These are phyloP conservation scores for Cajanus cajan DNA, from an alignment of 306 rosid species.

Conservation along the genomic window DNA sequence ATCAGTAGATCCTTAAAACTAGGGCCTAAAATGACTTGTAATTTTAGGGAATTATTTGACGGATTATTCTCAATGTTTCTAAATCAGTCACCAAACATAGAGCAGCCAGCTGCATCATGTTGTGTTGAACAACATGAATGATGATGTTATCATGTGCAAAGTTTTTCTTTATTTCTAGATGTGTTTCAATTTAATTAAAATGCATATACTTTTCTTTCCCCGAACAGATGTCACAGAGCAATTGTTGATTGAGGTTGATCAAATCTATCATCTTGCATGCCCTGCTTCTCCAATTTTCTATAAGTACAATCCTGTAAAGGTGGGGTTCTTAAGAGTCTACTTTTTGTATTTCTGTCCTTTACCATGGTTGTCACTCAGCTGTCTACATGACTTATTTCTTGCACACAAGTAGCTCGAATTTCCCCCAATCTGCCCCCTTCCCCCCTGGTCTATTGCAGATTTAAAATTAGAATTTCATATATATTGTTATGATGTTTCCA, in stretches of 20 bases:
- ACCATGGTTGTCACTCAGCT: not conserved
- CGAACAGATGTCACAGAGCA: constrained; percentile 87
- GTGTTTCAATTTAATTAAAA: not conserved
- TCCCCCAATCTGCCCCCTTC: not conserved
- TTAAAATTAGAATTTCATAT: not conserved
- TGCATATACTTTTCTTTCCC: constrained; percentile 4
- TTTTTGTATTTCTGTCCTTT: not conserved
- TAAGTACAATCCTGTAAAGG: constrained; percentile 96
- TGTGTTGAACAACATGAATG: constrained; percentile 2
- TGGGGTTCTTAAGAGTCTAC: constrained; percentile 12
- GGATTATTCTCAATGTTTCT: not conserved
- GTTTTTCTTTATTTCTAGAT: not conserved
- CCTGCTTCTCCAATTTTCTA: constrained; percentile 97
- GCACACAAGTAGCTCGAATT: not conserved
- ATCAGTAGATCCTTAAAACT: not conserved
- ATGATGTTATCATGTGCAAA: constrained; percentile 1
- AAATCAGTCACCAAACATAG: not conserved
- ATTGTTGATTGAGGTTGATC: constrained; percentile 88
- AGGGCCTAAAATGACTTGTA: not conserved
- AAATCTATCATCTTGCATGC: constrained; percentile 94
- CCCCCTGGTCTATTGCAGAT: not conserved
- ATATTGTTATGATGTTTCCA: not conserved
- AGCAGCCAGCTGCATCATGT: not conserved
- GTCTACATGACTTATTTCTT: not conserved
- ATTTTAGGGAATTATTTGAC: not conserved